Evolutionary conservation across 2,329 filamentous ascomycete species (phyloP).

Genomic region (Ceratocystis ficicola): DNA sequence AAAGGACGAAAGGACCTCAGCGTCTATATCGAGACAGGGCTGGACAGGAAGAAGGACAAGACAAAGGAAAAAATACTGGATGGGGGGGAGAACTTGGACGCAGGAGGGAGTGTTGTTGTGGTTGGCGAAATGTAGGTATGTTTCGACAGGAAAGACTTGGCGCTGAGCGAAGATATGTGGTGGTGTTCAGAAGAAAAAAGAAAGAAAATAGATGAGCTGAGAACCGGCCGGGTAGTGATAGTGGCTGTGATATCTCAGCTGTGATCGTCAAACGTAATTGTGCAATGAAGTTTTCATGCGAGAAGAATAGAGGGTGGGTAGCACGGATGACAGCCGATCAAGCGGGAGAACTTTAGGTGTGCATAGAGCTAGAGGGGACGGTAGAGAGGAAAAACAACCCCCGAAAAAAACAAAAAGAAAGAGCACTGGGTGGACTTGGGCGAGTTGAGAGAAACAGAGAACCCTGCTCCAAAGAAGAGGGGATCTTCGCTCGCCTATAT

Average conservation of each 20-base stretch:
- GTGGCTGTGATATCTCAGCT: slow-evolving; percentile 2
- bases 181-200: slow-evolving; percentile 1
- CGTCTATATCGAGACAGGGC: neutral
- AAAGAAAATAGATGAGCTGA: neutral
- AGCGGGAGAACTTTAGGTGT: neutral
- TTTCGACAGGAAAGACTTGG: neutral
- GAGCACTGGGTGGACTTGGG: too few species aligned
- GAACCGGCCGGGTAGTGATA: slow-evolving; percentile 4
- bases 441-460: neutral
- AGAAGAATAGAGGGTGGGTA: slow-evolving; percentile 4
- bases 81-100: neutral
- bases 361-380: neutral
- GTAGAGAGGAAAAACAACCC: neutral
- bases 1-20: neutral
- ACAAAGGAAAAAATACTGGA: neutral
- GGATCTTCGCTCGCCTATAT: slow-evolving; percentile 11
- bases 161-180: slow-evolving; percentile 2
- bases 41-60: neutral
- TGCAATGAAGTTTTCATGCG: slow-evolving; percentile 5
- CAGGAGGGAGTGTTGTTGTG: neutral
- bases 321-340: slow-evolving; percentile 9
- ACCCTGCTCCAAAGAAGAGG: slow-evolving; percentile 2
- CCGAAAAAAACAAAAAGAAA: too few species aligned
- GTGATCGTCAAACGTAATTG: neutral
- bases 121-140: neutral